phyloP scores from a whole-genome alignment of 192 early-diverging fungal species.

The Coemansia sp. region DNA sequence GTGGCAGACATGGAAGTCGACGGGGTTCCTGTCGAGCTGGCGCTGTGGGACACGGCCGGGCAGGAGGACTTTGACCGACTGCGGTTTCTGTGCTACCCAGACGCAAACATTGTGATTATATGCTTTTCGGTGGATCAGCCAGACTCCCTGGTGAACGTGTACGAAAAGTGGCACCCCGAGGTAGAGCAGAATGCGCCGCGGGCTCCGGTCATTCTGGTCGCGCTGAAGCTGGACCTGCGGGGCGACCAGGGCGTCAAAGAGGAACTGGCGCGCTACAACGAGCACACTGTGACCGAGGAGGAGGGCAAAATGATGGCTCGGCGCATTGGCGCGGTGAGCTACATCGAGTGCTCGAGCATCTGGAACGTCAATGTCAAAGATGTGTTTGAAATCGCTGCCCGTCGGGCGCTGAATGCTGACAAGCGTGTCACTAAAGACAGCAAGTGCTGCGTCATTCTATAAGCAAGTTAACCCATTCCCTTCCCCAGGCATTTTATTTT shows the following conservation, averaged over 20 bases:
- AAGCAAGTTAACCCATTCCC: too few relatives aligned
- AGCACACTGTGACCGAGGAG: constrained; percentile 36
- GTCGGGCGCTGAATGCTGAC: constrained; percentile 41
- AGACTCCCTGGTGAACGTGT: constrained; percentile 79
- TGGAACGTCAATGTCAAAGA: constrained; percentile 31
- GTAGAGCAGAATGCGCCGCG: constrained; percentile 19
- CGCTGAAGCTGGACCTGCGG: constrained; percentile 50
- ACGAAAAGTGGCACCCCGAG: constrained; percentile 43
- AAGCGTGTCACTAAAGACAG: background rate
- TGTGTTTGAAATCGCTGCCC: constrained; percentile 65
- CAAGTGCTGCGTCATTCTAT: constrained; percentile 46
- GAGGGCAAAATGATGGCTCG: constrained; percentile 67
- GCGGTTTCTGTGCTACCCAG: constrained; percentile 89
- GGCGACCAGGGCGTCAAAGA: constrained; percentile 13
- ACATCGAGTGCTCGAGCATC: constrained; percentile 80
- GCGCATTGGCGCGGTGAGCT: constrained; percentile 73
- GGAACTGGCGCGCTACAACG: constrained; percentile 37
- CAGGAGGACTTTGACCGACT: constrained; percentile 97
- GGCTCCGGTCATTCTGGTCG: constrained; percentile 32
- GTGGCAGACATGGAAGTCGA: constrained; percentile 87
- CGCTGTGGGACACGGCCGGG: constrained; percentile 96
- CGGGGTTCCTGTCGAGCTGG: constrained; percentile 74
- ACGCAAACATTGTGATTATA: constrained; percentile 91
- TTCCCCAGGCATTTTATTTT: background rate
- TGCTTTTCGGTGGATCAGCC: constrained; percentile 87